Base-by-base conservation (phyloP, 768 basidiomycete genomes). In the Coprinopsis sp. region DNA sequence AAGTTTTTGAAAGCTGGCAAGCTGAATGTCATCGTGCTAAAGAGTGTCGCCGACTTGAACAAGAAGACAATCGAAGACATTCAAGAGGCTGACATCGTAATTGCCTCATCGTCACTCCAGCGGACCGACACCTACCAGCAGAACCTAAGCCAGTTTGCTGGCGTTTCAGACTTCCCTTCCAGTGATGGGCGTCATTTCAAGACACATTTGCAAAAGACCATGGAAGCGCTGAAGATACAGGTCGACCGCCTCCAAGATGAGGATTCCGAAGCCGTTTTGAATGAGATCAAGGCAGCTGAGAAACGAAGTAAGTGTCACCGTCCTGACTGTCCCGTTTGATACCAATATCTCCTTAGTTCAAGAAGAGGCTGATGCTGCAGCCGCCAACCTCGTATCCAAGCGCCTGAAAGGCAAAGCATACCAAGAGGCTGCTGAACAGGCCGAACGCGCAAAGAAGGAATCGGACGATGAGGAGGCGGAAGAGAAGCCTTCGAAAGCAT, bases 181-280 rank as follows among this genome's bases (percentile, higher is more conserved):
- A 78, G 81, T 27, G 87, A 91, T 27, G 91, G 91, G 11, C 81
- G 94, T 16, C 91, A 91, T 68, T 96, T 94, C 73, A 83, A 87
- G 43, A 83, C 84, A n/a, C 78, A 86, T 24, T 71, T 95, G 18
- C 81, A 87, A 16, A 74, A 78, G 33, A 71, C 77, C 19, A 65
- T 87, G 41, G 68, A 67, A 7, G 68, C 76, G 1, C 67, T 95
- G 29, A 70, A 72, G 55, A 63, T 58, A 1, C 91, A 95, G 53
- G 81, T 86, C 3, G 80, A 87, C 25, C 72, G 76, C 5, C 66
- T 97, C 14, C 74, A 78, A 50, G 72, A 76, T 5, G 69, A 88
- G 36, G 89, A 87, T 6, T 69, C 87, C 0, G 59, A 63, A 2
- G 76, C 72, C 1, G 88, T 86, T 10, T 65, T 79, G 64, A 69